phyloP scores from a whole-genome alignment of 495 filamentous ascomycete genomes.

The Delitschia confertaspora region DNA sequence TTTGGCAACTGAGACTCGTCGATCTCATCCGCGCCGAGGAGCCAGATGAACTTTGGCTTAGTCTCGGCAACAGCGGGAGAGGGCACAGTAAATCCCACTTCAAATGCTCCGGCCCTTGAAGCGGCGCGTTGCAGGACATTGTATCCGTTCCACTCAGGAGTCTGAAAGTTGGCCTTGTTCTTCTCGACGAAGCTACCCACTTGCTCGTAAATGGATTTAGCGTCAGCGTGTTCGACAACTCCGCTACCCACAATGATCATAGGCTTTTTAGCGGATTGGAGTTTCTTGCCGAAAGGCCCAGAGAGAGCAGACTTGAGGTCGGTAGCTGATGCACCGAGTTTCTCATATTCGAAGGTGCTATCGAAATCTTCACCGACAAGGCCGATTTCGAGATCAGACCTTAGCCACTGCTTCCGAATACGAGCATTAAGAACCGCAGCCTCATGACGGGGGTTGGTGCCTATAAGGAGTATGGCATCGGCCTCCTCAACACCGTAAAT shows the following conservation, averaged over 20 bases:
- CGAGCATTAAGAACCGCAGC: slow-evolving; percentile 90
- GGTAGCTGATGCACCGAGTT: slow-evolving; percentile 68
- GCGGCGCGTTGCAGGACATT: slow-evolving; percentile 91
- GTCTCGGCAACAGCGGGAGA: slow-evolving; percentile 68
- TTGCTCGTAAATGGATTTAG: slow-evolving; percentile 84
- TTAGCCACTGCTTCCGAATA: slow-evolving; percentile 94
- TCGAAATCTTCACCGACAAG: slow-evolving; percentile 87
- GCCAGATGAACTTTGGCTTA: slow-evolving; percentile 90
- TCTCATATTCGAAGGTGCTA: slow-evolving; percentile 85
- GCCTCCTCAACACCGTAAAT: slow-evolving; percentile 89
- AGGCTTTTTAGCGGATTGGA: slow-evolving; percentile 75
- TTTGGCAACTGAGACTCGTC: slow-evolving; percentile 71
- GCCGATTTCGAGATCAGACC: slow-evolving; percentile 87
- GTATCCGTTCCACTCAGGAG: slow-evolving; percentile 91
- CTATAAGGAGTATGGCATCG: slow-evolving; percentile 83
- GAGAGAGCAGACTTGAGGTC: slow-evolving; percentile 74
- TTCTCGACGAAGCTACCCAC: slow-evolving; percentile 87
- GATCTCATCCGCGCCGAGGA: slow-evolving; percentile 92
- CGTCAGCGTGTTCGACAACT: slow-evolving; percentile 78
- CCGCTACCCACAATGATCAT: slow-evolving; percentile 94
- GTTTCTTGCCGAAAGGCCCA: slow-evolving; percentile 86
- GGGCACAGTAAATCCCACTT: slow-evolving; percentile 84
- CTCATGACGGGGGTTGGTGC: slow-evolving; percentile 90
- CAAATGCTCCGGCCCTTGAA: slow-evolving; percentile 84
- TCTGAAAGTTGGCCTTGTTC: slow-evolving; percentile 77